These are phyloP conservation scores for Cladosporium halotolerans DNA, from an alignment of 2,329 filamentous ascomycete genomes.

Conservation along the genomic window DNA sequence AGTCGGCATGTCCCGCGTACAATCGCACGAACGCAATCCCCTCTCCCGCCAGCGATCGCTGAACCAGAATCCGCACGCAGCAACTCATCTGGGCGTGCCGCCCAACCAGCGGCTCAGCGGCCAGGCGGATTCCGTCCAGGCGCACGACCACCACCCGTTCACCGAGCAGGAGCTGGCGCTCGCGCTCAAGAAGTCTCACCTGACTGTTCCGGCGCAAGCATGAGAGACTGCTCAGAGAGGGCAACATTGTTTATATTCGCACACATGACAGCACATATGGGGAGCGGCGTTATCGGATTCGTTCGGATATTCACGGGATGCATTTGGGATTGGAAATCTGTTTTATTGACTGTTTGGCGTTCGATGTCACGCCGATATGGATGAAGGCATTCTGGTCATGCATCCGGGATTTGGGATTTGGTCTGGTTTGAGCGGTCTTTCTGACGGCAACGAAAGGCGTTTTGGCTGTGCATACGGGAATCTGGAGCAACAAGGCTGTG, in stretches of 20 bases:
- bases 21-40: slow-evolving; percentile 17
- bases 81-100: neutral
- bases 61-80: slow-evolving; percentile 5
- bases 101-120: neutral
- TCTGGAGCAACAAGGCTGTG: too few relatives aligned
- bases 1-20: slow-evolving; percentile 32
- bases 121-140: slow-evolving; percentile 9
- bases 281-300: neutral
- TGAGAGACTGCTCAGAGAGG: neutral
- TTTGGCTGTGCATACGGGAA: too few relatives aligned
- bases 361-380: neutral
- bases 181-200: slow-evolving; percentile 37
- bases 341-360: neutral
- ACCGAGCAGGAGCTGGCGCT: slow-evolving; percentile 40
- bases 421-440: too few relatives aligned
- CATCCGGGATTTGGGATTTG: neutral
- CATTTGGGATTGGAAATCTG: neutral
- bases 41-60: slow-evolving; percentile 13
- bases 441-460: too few relatives aligned
- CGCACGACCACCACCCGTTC: slow-evolving; percentile 35
- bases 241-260: neutral
- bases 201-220: slow-evolving; percentile 23
- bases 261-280: neutral
- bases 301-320: neutral
- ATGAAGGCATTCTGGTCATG: slow-evolving; percentile 1